Evolutionary conservation across 768 basidiomycete genomes (phyloP), one percentile per base, ranked within the genome.

Genomic region (Kwoniella shandongensis): DNA sequence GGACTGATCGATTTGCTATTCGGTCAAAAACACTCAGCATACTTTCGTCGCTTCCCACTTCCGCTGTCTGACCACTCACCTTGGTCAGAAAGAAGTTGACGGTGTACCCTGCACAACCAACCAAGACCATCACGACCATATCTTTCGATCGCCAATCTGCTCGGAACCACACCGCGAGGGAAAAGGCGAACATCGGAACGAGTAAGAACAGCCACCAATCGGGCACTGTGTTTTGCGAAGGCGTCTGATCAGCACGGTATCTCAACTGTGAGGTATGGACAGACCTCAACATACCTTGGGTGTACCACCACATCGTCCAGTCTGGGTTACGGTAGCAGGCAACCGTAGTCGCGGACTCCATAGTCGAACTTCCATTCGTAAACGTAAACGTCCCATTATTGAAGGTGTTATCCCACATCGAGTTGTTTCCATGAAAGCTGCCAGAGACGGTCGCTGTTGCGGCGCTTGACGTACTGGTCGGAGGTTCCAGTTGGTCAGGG

Each of bases 361-460:
- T 47, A 15, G 61, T 54, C 18, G 66, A 64, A 15, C 63, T 67
- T 4, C 65, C 62, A 36, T 72, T 72, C 11, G 47, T 40, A 41
- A 72, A 72, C 4, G 70, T 68, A 44, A 72, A 72, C 8, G 70
- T 72, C 26, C 69, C 69, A 50, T 70, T 70, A 18, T 59, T 62
- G 53, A 70, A 67, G 12, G 54, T 50, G 7, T 63, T 50, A 48
- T 70, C 65, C 51, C 66, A 70, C 7, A 54, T 39, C 3, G 68
- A 54, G 59, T 63, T 63, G 45, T 72, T 72, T 27, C 64, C 59
- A 10, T 29, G 46, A 26, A 72, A 68, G 26, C 57, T 64, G 7
- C 70, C 70, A 20, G 44, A 17, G 13, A 72, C 57, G 0, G 62
- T 64, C 4, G 59, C 56, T 20, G 68, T 57, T 2, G 55, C 54